These are phyloP conservation scores for Helenozyma baotianmanensis DNA, from an alignment of 805 yeast species.

Conservation along the genomic window DNA sequence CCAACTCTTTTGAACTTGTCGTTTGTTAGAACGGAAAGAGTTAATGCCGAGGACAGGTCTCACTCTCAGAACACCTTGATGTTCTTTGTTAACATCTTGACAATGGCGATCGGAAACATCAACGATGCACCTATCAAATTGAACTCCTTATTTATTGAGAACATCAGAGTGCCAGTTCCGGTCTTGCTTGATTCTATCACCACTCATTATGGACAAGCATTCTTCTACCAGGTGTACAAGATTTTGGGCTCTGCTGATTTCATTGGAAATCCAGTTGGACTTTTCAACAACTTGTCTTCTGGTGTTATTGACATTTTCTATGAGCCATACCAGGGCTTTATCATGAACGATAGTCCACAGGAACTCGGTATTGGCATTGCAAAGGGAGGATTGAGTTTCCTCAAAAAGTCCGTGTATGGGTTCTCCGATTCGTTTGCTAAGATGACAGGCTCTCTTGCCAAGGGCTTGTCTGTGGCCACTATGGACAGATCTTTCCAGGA, in stretches of 20 bases:
- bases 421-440: slow-evolving; percentile 90
- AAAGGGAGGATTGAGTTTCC: slow-evolving; percentile 90
- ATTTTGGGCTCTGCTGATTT: slow-evolving; percentile 95
- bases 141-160: slow-evolving; percentile 83
- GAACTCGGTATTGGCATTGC: slow-evolving; percentile 95
- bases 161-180: slow-evolving; percentile 81
- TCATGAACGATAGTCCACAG: slow-evolving; percentile 91
- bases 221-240: slow-evolving; percentile 86
- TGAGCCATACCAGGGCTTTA: slow-evolving; percentile 94
- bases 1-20: slow-evolving; percentile 87
- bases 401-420: slow-evolving; percentile 93
- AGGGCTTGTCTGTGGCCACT: slow-evolving; percentile 87
- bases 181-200: slow-evolving; percentile 62
- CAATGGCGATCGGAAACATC: slow-evolving; percentile 96
- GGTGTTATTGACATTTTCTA: slow-evolving; percentile 96
- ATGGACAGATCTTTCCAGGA: slow-evolving; percentile 84
- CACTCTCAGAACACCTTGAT: slow-evolving; percentile 63
- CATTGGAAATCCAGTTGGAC: slow-evolving; percentile 94
- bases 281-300: slow-evolving; percentile 86
- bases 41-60: slow-evolving; percentile 59
- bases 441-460: slow-evolving; percentile 89
- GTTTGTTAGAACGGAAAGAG: slow-evolving; percentile 82
- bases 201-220: slow-evolving; percentile 89
- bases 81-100: slow-evolving; percentile 77
- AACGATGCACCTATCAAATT: slow-evolving; percentile 93